These are phyloP conservation scores for Skeletonema costatum DNA, from an alignment of 108 stramenopile genomes.

Conservation along the genomic window DNA sequence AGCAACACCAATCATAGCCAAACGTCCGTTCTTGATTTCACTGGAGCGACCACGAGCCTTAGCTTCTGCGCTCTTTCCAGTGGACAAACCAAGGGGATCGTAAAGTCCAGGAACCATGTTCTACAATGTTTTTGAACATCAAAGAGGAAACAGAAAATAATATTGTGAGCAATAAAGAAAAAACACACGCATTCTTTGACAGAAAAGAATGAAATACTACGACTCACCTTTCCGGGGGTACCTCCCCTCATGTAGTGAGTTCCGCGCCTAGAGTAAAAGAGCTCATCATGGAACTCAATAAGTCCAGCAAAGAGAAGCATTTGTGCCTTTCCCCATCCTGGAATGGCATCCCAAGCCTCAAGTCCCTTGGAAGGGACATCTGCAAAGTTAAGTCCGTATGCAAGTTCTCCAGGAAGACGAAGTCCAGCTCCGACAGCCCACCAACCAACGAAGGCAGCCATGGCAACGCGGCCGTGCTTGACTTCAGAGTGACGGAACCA, in stretches of 20 bases:
- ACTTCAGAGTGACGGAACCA: conserved; percentile 85
- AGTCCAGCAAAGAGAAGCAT: conserved; percentile 80
- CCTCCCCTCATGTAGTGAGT: conserved; percentile 82
- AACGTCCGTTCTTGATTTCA: conserved; percentile 87
- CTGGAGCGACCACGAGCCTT: conserved; percentile 66
- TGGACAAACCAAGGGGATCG: conserved; percentile 72
- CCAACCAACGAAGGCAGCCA: conserved; percentile 88
- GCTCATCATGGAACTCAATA: conserved; percentile 82
- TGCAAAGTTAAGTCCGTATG: conserved; percentile 65
- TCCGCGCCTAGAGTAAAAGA: conserved; percentile 61
- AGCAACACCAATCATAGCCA: conserved; percentile 83
- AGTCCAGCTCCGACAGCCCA: conserved; percentile 69
- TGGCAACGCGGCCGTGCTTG: conserved; percentile 83
- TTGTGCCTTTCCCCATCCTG: conserved; percentile 87
- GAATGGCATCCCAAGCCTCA: conserved; percentile 83
- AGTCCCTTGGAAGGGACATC: conserved; percentile 74
- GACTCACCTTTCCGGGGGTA: conserved; percentile 73
- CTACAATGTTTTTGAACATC: conserved; percentile 12
- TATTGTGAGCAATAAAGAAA: not conserved
- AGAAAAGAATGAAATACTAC: not conserved
- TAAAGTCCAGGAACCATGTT: conserved; percentile 85
- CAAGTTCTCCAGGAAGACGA: conserved; percentile 73
- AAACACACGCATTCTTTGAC: not conserved
- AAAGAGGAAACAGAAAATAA: not conserved
- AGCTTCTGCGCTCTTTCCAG: conserved; percentile 59